Evolutionary conservation across 2,329 filamentous ascomycete genomes (phyloP), one percentile per base, ranked within the genome.

Genomic region (Grosmannia huntii): DNA sequence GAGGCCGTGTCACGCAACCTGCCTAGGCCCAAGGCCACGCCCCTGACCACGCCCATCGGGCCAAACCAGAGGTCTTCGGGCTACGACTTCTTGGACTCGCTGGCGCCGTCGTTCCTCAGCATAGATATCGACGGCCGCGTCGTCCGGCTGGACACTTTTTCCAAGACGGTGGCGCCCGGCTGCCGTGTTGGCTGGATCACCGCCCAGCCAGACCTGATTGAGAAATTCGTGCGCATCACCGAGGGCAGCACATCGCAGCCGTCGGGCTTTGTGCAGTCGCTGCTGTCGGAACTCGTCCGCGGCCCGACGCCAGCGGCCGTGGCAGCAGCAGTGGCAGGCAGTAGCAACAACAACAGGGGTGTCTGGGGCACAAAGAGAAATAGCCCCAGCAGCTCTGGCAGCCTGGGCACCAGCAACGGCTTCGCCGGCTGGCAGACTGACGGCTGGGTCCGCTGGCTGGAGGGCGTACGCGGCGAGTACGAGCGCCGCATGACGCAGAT

Each of bases 121-220:
- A 70, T 96, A 58, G 92, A 96, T 68, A 80, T 81, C 23, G 87
- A 96, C 65, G 92, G 92, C 59, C 86, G 92, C 41, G 91, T 96
- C 49, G 79, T 96, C 59, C 86, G 91, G 53, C 79, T 96, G 3
- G 92, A 96, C 70, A 96, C 91, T 1, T 96, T 96, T 70, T 94
- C 88, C 67, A 96, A 97, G 73, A 95, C 89, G 0, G 81, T 96
- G 21, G 90, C 90, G 0, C 92, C 92, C 0, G 92, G 92, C 2
- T 95, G 89, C 67, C 84, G 92, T 33, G 75, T 96, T 1, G 92
- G 92, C 48, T 96, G 90, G 89, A 84, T 96, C 63, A 95, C 91
- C 0, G 85, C 87, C 0, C 87, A 95, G 66, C 90, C 90, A 1
- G 83, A 75, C 0, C 74, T 96, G 53, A 77, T 90, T 53, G 89